Conservation (phyloP, 2,329 filamentous ascomycete species). For the Didymella pomorum region DNA sequence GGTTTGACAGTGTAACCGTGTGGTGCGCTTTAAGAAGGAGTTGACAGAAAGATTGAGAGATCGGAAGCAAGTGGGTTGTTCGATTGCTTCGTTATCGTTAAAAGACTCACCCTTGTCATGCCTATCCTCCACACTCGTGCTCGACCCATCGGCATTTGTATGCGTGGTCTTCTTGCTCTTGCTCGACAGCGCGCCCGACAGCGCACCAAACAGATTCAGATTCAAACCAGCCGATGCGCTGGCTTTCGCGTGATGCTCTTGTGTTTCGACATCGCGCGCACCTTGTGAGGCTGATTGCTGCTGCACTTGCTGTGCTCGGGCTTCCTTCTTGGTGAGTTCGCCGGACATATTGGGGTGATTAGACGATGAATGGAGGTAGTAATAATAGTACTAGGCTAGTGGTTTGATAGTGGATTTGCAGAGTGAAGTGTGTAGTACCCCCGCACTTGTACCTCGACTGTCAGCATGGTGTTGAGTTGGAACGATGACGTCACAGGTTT, state of each 20-base stretch:
- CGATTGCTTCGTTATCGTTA: no score
- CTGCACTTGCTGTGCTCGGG: conserved; percentile 32
- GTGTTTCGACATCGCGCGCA: conserved; percentile 34
- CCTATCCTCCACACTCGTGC: conserved; percentile 31
- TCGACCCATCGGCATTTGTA: conserved; percentile 37
- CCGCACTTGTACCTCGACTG: conserved; percentile 1
- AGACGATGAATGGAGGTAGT: not conserved
- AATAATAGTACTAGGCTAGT: not conserved
- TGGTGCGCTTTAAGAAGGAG: no score
- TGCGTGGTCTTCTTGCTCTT: conserved; percentile 44
- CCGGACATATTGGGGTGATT: conserved; percentile 30
- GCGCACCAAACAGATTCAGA: conserved; percentile 48
- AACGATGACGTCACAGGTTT: conserved; percentile 32
- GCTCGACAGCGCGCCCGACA: conserved; percentile 43
- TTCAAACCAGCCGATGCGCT: conserved; percentile 48
- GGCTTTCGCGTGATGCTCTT: conserved; percentile 43
- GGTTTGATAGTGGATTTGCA: not conserved
- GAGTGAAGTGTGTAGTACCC: not conserved
- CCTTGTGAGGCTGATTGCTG: conserved; percentile 27
- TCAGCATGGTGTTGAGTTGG: conserved; percentile 14
- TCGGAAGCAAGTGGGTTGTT: no score
- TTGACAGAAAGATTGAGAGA: no score
- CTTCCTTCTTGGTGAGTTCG: conserved; percentile 36
- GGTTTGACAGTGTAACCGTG: no score
- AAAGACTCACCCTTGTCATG: conserved; percentile 39